Evolutionary conservation across 1,284 basidiomycete genomes (phyloP), one percentile per base, ranked within the genome.

Genomic region (Microbotryomycetes sp.): DNA sequence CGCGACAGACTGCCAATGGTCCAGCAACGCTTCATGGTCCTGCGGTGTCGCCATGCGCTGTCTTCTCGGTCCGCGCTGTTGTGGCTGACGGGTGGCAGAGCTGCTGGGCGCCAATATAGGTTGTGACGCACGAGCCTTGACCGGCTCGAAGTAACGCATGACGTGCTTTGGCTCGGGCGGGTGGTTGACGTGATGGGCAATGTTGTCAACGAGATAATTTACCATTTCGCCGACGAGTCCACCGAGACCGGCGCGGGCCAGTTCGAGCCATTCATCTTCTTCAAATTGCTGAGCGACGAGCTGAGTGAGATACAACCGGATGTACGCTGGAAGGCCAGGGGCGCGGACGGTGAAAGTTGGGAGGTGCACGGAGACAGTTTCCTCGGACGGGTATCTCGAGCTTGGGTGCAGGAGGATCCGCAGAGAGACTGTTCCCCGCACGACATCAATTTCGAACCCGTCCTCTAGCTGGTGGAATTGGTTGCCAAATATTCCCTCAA

Each of bases 231-330:
- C 83, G 52, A 88, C 79, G 54, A 91, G 83, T 2, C 87, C 86
- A 65, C 81, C 81, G 31, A 87, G 84, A 0, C 83, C 86, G 0
- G 79, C 74, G 64, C 86, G 83, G 21, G 85, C 72, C 27, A 89
- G 81, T 5, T 78, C 78, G 24, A 70, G 71, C 65, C 81, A 76
- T 54, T 82, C 80, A 2, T 79, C 79, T 16, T 76, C 66, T 54
- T 24, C 49, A 45, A 66, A 60, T 49, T 65, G 51, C 51, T 56
- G 49, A 61, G 70, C 35, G 59, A 76, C 77, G 45, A 79, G 78
- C 2, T 83, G 81, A n/a, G 91, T 81, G 18, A 96, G 80, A 69
- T 94, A 85, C 0, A 97, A 82, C 31, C 89, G 85, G 64, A 96
- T 79, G 74, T 96, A 97, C 0, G 90, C 81, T 0, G 92, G 83